phyloP scores from a whole-genome alignment of 345 rosid species.

The Hypericum perforatum region DNA sequence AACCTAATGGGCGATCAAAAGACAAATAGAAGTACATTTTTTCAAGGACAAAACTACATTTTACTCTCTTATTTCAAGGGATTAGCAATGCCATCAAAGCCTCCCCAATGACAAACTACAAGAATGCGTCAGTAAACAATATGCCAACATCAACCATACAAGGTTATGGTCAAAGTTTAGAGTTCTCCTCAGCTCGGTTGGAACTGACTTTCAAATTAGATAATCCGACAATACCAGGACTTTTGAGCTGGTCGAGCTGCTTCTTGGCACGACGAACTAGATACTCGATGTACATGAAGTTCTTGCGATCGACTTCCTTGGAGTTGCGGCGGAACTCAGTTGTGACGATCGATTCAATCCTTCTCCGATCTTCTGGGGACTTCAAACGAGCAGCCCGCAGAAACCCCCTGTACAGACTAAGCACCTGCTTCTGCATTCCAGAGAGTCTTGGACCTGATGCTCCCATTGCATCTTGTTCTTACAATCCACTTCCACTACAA shows the following conservation, averaged over 20 bases:
- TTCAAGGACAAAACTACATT: too few relatives aligned
- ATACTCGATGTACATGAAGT: constrained; percentile 68
- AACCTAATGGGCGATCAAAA: too few relatives aligned
- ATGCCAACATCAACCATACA: too few relatives aligned
- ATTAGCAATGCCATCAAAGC: too few relatives aligned
- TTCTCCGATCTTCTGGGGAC: constrained; percentile 40
- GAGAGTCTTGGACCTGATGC: constrained; percentile 25
- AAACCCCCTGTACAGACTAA: constrained; percentile 71
- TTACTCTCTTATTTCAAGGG: too few relatives aligned
- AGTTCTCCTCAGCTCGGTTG: too few relatives aligned
- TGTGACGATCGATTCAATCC: constrained; percentile 54
- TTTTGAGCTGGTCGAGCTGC: constrained; percentile 73
- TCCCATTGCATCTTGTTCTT: constrained; percentile 3
- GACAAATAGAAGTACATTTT: too few relatives aligned
- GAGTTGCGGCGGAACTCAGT: constrained; percentile 55
- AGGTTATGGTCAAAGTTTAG: too few relatives aligned
- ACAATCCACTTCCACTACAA: too few relatives aligned
- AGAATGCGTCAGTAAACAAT: too few relatives aligned
- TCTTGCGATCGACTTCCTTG: constrained; percentile 62
- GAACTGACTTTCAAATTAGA: background rate
- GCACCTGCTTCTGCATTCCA: constrained; percentile 84
- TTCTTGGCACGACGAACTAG: constrained; percentile 66
- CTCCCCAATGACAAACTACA: too few relatives aligned
- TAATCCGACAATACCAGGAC: constrained; percentile 32
- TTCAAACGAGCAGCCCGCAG: constrained; percentile 71